Evolutionary conservation across 176 grass and related monocot genomes (phyloP).

Genomic region (Phoenix roebelenii): DNA sequence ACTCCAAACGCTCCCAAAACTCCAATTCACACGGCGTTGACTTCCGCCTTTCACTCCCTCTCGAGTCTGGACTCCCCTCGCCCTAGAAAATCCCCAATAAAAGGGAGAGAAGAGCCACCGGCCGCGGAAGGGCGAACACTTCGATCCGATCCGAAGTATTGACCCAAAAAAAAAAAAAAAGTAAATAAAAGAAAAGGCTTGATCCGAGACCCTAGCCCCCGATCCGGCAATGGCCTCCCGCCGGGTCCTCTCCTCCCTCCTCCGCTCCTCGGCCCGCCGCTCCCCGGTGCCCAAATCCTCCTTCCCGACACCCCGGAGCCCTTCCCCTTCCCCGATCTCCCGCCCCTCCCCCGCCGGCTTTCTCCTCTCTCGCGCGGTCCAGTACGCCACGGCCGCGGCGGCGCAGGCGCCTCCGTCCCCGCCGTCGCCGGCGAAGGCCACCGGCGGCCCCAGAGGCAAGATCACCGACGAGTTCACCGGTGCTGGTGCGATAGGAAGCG

Average conservation of each 20-base stretch:
- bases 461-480: constrained; percentile 98
- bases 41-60: no score
- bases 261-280: constrained; percentile 52
- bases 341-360: constrained; percentile 56
- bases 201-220: constrained; percentile 32
- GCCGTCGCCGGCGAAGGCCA: constrained; percentile 3
- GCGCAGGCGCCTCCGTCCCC: constrained; percentile 17
- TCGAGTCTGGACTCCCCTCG: no score
- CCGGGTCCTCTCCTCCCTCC: constrained; percentile 58
- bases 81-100: no score
- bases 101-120: no score
- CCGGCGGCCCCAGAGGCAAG: constrained; percentile 37
- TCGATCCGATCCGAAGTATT: no score
- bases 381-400: constrained; percentile 49
- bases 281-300: no score
- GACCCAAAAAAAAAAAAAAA: neutral
- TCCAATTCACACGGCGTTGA: no score
- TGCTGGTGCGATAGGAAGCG: constrained; percentile 75
- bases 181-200: constrained; percentile 21
- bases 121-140: no score
- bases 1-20: no score
- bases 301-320: constrained; percentile 11
- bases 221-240: constrained; percentile 71
- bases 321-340: constrained; percentile 28
- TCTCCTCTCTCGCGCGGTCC: constrained; percentile 54